Evolutionary conservation across 768 basidiomycete genomes (phyloP).

Genomic region (Boletus barrowsii): DNA sequence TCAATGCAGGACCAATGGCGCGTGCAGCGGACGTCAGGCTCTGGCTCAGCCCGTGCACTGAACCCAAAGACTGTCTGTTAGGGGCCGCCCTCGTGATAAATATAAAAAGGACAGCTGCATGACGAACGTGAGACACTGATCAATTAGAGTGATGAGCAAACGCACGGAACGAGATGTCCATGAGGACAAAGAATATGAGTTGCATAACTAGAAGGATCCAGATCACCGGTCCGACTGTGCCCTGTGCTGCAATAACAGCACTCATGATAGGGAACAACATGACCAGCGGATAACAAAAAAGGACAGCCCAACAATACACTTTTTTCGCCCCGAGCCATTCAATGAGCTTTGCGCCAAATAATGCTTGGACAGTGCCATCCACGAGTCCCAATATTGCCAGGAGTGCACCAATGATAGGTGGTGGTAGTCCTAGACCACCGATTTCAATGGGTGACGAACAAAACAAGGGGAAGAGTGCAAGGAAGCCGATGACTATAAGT

Average conservation of each 20-base stretch:
- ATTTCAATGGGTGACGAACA: conserved; percentile 40
- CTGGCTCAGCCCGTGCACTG: conserved; percentile 56
- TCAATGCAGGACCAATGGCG: conserved; percentile 46
- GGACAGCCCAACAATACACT: conserved; percentile 39
- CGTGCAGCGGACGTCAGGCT: conserved; percentile 43
- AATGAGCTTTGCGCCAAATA: background rate
- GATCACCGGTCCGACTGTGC: conserved; percentile 33
- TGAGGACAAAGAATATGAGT: conserved; percentile 26
- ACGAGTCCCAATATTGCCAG: conserved; percentile 24
- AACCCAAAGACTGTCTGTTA: conserved; percentile 50
- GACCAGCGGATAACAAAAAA: conserved; percentile 37
- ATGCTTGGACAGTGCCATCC: background rate
- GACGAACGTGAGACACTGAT: background rate
- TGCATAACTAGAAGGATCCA: conserved; percentile 36
- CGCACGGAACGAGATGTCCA: conserved; percentile 40
- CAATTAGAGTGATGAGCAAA: background rate
- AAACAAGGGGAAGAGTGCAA: conserved; percentile 44
- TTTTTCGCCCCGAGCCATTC: conserved; percentile 24
- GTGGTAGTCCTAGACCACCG: conserved; percentile 42
- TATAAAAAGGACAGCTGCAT: conserved; percentile 46
- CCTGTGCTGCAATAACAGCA: conserved; percentile 31
- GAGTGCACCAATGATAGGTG: conserved; percentile 39
- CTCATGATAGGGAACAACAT: conserved; percentile 46
- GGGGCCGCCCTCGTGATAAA: conserved; percentile 53
- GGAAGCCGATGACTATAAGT: conserved; percentile 40